Conservation (phyloP, 495 filamentous ascomycete genomes). For the Penicillium waksmanii region DNA sequence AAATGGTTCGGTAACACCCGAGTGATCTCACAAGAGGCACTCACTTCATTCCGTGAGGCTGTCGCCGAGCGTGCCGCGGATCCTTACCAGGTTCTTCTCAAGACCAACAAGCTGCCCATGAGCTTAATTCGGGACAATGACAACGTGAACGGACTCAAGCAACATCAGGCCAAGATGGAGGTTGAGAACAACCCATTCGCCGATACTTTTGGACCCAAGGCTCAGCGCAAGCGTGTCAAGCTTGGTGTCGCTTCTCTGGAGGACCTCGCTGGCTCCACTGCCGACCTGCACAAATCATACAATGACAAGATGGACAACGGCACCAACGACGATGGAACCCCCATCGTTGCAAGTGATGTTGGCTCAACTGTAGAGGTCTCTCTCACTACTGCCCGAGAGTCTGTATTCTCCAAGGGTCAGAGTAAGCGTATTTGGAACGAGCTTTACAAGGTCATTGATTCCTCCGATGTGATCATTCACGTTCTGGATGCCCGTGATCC, state of each 20-base stretch:
- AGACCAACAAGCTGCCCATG: conserved; percentile 93
- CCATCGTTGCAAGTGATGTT: conserved; percentile 55
- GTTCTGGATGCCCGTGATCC: conserved; percentile 95
- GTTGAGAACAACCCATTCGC: conserved; percentile 83
- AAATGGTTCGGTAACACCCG: conserved; percentile 81
- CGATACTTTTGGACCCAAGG: conserved; percentile 93
- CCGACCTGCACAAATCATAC: conserved; percentile 77
- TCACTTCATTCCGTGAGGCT: conserved; percentile 85
- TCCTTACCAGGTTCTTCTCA: conserved; percentile 89
- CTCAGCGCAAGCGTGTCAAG: conserved; percentile 89
- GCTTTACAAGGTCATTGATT: conserved; percentile 96
- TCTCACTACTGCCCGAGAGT: conserved; percentile 74
- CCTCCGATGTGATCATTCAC: conserved; percentile 93
- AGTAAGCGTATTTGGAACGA: conserved; percentile 98
- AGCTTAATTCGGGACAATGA: conserved; percentile 70
- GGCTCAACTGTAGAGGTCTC: conserved; percentile 53
- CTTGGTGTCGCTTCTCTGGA: conserved; percentile 76
- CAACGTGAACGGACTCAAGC: conserved; percentile 76
- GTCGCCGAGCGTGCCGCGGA: conserved; percentile 88
- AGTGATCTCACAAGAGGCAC: conserved; percentile 69
- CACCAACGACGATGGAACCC: conserved; percentile 68
- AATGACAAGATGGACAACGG: conserved; percentile 75
- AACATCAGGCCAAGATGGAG: conserved; percentile 92
- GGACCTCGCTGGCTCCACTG: conserved; percentile 79
- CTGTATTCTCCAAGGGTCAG: conserved; percentile 93